Conservation (phyloP, 371 early-diverging fungal genomes). For the Sporodiniella umbellata region DNA sequence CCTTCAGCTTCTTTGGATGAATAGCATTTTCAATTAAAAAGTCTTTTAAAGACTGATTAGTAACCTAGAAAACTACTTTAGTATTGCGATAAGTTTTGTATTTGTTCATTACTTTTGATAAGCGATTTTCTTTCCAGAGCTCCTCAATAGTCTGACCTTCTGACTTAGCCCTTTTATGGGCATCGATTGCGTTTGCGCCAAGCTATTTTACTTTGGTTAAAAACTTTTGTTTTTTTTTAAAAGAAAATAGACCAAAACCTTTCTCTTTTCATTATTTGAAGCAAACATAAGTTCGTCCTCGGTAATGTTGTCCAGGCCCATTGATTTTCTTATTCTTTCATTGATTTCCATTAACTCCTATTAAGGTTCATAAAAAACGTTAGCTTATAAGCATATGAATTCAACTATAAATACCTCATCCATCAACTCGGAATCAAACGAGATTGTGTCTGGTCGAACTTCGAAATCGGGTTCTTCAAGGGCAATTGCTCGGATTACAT, state of each 20-base stretch:
- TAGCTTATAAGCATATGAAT: not conserved
- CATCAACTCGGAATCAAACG: constrained; percentile 12
- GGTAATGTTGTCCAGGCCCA: constrained; percentile 11
- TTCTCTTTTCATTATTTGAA: constrained; percentile 3
- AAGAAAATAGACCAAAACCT: too few relatives aligned
- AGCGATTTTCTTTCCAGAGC: constrained; percentile 1
- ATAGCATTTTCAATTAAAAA: constrained; percentile 40
- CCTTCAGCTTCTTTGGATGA: constrained; percentile 44
- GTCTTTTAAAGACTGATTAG: constrained; percentile 49
- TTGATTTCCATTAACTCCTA: constrained; percentile 12
- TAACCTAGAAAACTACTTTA: constrained; percentile 12
- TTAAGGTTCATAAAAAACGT: not conserved
- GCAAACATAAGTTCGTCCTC: not conserved
- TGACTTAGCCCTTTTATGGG: not conserved
- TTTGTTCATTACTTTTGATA: not conserved
- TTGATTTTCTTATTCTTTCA: constrained; percentile 8
- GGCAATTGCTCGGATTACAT: constrained; percentile 58
- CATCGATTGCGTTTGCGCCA: not conserved
- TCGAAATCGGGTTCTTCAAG: constrained; percentile 26
- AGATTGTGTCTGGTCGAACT: constrained; percentile 4
- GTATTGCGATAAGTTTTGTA: not conserved
- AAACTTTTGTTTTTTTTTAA: not conserved
- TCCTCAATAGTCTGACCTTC: constrained; percentile 2
- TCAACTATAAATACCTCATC: constrained; percentile 2
- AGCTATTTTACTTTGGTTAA: not conserved